These are phyloP conservation scores for Penicillium psychrosexuale DNA, from an alignment of 2,329 filamentous ascomycete genomes.

Conservation along the genomic window DNA sequence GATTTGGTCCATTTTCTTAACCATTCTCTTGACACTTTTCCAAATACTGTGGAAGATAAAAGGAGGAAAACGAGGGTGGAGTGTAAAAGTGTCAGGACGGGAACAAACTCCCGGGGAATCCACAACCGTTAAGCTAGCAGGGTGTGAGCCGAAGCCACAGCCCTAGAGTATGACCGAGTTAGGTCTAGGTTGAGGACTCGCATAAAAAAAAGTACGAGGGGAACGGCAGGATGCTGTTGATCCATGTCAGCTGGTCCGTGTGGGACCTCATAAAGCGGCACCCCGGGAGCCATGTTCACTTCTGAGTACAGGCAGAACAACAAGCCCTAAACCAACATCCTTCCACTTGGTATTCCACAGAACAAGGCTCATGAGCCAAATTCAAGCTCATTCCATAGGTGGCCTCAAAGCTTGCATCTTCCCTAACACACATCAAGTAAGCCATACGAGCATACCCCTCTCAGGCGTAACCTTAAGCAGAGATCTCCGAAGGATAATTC, in stretches of 20 bases:
- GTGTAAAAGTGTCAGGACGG: not conserved
- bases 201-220: not conserved
- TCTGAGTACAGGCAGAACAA: not conserved
- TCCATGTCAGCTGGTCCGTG: no score
- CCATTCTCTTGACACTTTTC: not conserved
- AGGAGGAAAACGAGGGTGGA: not conserved
- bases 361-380: no score
- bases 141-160: not conserved
- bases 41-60: not conserved
- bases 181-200: not conserved
- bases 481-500: slow-evolving; percentile 25
- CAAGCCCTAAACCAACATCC: not conserved
- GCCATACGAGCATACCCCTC: slow-evolving; percentile 30
- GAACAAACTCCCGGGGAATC: not conserved
- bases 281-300: not conserved
- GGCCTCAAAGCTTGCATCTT: slow-evolving; percentile 33
- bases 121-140: not conserved
- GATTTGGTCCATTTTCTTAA: not conserved
- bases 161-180: not conserved
- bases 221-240: no score
- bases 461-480: slow-evolving; percentile 23
- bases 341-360: not conserved
- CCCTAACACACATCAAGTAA: slow-evolving; percentile 36
- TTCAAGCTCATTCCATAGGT: slow-evolving; percentile 11
- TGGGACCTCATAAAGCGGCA: no score